phyloP scores from a whole-genome alignment of 768 basidiomycete genomes.

The Punctularia strigosozonata region DNA sequence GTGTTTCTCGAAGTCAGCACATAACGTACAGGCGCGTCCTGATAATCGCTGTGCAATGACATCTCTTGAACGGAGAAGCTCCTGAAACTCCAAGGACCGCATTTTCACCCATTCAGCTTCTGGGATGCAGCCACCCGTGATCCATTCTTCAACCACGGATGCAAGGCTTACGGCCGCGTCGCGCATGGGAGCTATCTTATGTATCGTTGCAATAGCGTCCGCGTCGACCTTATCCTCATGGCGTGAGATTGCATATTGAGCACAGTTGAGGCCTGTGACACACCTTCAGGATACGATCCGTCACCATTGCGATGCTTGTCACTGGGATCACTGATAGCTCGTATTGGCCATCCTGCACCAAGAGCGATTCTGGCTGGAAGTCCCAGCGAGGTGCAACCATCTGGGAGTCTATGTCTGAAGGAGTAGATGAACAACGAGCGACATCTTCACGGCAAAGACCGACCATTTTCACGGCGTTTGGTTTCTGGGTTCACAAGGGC shows the following conservation, averaged over 20 bases:
- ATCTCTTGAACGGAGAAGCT: conserved; percentile 52
- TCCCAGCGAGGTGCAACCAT: conserved; percentile 74
- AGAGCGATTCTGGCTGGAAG: conserved; percentile 33
- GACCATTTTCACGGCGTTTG: conserved; percentile 46
- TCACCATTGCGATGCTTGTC: conserved; percentile 67
- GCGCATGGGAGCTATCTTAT: conserved; percentile 49
- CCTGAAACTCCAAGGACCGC: conserved; percentile 86
- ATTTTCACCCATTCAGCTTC: conserved; percentile 84
- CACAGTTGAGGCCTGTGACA: conserved; percentile 4
- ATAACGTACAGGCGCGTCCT: conserved; percentile 27
- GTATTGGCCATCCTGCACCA: conserved; percentile 45
- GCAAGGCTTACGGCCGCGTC: conserved; percentile 42
- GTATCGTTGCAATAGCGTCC: conserved; percentile 53
- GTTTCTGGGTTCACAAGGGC: conserved; percentile 57
- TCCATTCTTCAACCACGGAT: conserved; percentile 46
- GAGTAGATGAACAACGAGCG: background rate
- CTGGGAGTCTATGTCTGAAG: conserved; percentile 43
- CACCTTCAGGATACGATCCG: conserved; percentile 63
- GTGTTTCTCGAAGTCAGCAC: conserved; percentile 62
- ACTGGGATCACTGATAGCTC: conserved; percentile 55
- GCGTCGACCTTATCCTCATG: conserved; percentile 46
- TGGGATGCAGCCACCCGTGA: conserved; percentile 29
- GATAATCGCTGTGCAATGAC: conserved; percentile 30
- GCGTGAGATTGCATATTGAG: conserved; percentile 3
- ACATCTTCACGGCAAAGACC: conserved; percentile 1